Base-by-base conservation (phyloP, 2,329 filamentous ascomycete species). In the Botryotinia narcissicola region DNA sequence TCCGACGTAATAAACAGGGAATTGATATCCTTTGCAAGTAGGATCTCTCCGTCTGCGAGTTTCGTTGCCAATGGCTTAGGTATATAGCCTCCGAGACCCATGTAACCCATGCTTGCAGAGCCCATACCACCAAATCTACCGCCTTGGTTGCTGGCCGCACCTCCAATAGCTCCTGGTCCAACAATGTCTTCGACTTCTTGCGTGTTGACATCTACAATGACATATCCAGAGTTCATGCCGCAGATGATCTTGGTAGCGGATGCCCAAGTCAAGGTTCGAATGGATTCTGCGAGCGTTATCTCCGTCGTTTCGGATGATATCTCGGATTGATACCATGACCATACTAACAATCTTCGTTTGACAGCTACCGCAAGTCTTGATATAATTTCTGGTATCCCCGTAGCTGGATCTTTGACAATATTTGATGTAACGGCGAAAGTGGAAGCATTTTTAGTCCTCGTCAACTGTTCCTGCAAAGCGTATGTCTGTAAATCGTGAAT, bases 21-120 rank as follows among this genome's bases (percentile, higher is more conserved):
- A 81, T 98, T 97, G 79, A 98, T 94, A 78, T 99, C 96, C 82
- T 97, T 97, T n/a, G 95, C 94, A n/a, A 99, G 86, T 74, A 99
- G 84, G 81, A 98, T 89, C 83, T 98, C 89, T 7, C 93, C 93
- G 76, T 97, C 93, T 4, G 90, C 89, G 20, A 99, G 86, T 77
- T 92, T 92, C 9, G 95, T 91, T 9, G 93, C 93, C 78, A 99
- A 86, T 10, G 96, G 97, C 80, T 93, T 97, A 2, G 96, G 95
- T 73, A 95, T 93, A 85, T 94, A 96, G 60, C 93, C 93, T 68
- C 93, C 94, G 81, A 98, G 91, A 1, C 95, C 95, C 88, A 98
- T 97, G 80, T 98, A 98, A 62, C 95, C 94, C 94, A 98, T 98
- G 66, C 94, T 93, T 12, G 92, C 92, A 72, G 91, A 92, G 74